A percentile compares a stretch with the other conserved stretches of the same genome.
phyloP scores from a whole-genome alignment of 305 asterid genomes.

The Coffea humblotiana region DNA sequence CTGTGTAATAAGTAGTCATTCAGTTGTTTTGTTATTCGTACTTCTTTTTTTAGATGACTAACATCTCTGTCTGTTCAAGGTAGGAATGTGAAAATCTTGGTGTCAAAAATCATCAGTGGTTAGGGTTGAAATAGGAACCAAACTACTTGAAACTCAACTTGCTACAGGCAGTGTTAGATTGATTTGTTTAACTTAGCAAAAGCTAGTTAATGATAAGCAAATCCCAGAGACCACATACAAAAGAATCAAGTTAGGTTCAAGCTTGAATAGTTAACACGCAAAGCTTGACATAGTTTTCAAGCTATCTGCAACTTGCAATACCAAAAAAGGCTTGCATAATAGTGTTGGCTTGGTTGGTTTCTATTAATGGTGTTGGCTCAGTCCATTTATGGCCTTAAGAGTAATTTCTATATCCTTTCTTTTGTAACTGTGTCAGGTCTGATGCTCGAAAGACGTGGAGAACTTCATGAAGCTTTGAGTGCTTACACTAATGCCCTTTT shows the following conservation, averaged over 20 bases:
- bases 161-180: neutral
- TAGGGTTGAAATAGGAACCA: neutral
- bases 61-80: neutral
- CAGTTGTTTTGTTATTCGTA: neutral
- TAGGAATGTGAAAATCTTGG: neutral
- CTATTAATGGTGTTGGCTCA: too few relatives aligned
- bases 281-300: neutral
- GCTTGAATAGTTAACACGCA: neutral
- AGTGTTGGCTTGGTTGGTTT: neutral
- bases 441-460: constrained; percentile 75
- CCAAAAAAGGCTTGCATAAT: neutral
- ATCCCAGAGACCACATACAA: neutral
- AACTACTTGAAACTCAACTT: neutral
- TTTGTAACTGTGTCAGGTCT: constrained; percentile 47
- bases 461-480: constrained; percentile 53
- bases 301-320: neutral
- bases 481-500: constrained; percentile 66
- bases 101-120: neutral
- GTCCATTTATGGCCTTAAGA: neutral
- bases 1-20: neutral
- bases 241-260: neutral
- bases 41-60: neutral
- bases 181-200: neutral
- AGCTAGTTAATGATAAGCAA: neutral
- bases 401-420: neutral